Conservation (phyloP, 306 rosid species). For the Dalbergia oliveri region DNA sequence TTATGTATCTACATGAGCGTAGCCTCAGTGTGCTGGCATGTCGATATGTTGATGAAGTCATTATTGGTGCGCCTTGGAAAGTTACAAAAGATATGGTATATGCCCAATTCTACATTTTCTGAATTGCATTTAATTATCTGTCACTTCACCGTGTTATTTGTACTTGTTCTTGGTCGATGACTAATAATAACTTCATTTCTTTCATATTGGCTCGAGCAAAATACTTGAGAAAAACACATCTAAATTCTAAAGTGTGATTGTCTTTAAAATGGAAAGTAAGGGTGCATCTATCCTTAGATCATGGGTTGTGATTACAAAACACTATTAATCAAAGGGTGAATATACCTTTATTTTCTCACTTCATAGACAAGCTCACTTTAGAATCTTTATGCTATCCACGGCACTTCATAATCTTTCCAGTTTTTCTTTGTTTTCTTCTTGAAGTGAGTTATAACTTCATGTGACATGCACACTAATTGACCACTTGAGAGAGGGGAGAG, state of each 20-base stretch:
- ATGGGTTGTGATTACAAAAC: background rate
- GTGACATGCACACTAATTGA: constrained; percentile 5
- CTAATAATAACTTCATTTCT: background rate
- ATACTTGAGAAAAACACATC: background rate
- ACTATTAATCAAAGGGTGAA: background rate
- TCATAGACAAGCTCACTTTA: too few species aligned
- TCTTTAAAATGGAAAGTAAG: too few species aligned
- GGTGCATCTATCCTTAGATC: too few species aligned
- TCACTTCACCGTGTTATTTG: too few species aligned
- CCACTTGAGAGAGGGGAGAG: background rate
- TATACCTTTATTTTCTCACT: too few species aligned
- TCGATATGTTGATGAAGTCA: constrained; percentile 94
- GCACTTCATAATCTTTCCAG: constrained; percentile 7
- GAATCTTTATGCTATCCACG: background rate
- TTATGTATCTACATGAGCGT: constrained; percentile 96
- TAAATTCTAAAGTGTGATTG: background rate
- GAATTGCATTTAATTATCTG: constrained; percentile 20
- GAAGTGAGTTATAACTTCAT: constrained; percentile 12
- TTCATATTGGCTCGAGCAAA: background rate
- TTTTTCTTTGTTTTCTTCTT: constrained; percentile 29
- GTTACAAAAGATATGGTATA: constrained; percentile 92
- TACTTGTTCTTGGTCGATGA: background rate
- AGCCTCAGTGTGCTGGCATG: constrained; percentile 95
- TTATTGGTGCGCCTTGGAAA: constrained; percentile 97
- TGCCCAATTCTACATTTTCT: constrained; percentile 15